Evolutionary conservation across 768 basidiomycete species (phyloP).

Genomic region (Dictyophora rubrovolvata): DNA sequence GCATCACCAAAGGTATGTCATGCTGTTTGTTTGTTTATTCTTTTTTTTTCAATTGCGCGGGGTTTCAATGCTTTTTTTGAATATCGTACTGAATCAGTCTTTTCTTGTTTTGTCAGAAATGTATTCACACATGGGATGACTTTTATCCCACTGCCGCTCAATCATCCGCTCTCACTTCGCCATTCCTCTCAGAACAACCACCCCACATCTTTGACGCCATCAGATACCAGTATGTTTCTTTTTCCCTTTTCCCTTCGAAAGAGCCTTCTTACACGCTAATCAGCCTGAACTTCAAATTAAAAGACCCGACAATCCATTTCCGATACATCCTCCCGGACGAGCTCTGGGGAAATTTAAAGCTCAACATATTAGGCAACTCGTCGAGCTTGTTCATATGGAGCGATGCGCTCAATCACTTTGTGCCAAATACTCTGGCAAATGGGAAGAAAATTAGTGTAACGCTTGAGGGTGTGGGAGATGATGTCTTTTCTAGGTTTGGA

Average conservation of each 20-base stretch:
- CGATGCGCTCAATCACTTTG: conserved; percentile 41
- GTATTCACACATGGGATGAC: conserved; percentile 56
- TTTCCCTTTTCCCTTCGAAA: background rate
- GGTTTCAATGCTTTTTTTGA: conserved; percentile 5
- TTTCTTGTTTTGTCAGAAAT: background rate
- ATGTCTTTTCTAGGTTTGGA: conserved; percentile 46
- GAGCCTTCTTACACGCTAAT: background rate
- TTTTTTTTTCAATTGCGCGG: conserved; percentile 2
- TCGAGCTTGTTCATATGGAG: conserved; percentile 64
- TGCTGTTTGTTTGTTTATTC: background rate
- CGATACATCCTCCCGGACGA: conserved; percentile 37
- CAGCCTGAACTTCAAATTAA: conserved; percentile 41
- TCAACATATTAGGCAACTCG: conserved; percentile 55
- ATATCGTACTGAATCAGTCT: conserved; percentile 19
- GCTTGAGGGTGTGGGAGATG: conserved; percentile 48
- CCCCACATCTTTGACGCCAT: conserved; percentile 40
- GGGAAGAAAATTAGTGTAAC: conserved; percentile 29
- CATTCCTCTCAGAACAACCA: conserved; percentile 65
- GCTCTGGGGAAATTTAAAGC: conserved; percentile 42
- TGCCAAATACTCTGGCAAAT: conserved; percentile 29
- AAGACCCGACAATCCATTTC: conserved; percentile 27
- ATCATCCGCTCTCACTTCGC: conserved; percentile 23
- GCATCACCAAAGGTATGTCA: background rate
- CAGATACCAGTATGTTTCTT: conserved; percentile 44
- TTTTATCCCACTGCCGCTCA: conserved; percentile 22